Percentiles rank a stretch among this genome's conserved stretches.
Conservation (phyloP, 768 basidiomycete species). For the Pholiota conissans region DNA sequence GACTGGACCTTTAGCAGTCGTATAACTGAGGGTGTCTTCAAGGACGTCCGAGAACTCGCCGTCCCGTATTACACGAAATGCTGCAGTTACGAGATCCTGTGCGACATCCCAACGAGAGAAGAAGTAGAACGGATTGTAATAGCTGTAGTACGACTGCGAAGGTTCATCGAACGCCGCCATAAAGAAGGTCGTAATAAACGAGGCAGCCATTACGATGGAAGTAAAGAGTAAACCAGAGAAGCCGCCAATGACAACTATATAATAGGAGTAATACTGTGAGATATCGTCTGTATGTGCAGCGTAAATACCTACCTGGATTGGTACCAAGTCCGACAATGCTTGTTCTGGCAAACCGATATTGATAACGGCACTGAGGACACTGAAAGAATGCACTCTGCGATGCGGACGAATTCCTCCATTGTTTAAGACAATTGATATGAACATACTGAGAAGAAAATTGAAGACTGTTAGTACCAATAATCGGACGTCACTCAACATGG, state of each 20-base stretch:
- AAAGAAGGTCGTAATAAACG: constrained; percentile 69
- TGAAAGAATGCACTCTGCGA: constrained; percentile 73
- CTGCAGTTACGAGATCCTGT: constrained; percentile 61
- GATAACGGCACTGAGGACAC: constrained; percentile 80
- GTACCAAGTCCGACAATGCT: constrained; percentile 69
- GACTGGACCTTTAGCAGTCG: constrained; percentile 17
- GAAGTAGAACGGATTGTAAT: constrained; percentile 32
- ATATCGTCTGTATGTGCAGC: constrained; percentile 2
- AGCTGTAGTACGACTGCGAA: too few species aligned
- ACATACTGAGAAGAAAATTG: constrained; percentile 52
- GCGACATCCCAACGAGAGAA: constrained; percentile 55
- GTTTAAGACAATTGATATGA: constrained; percentile 76
- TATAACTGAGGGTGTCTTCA: constrained; percentile 28
- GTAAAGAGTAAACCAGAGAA: constrained; percentile 65
- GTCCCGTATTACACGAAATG: constrained; percentile 61
- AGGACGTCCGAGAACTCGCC: constrained; percentile 45
- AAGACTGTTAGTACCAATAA: not conserved
- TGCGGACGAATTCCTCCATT: constrained; percentile 65
- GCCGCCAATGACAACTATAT: constrained; percentile 61
- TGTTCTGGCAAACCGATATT: constrained; percentile 76
- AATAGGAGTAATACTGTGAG: constrained; percentile 8
- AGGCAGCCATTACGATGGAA: constrained; percentile 63
- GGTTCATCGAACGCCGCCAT: constrained; percentile 62
- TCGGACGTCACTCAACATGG: not conserved
- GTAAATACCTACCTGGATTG: constrained; percentile 58